Evolutionary conservation across 495 filamentous ascomycete genomes (phyloP).

Genomic region (Tuber calosporum): DNA sequence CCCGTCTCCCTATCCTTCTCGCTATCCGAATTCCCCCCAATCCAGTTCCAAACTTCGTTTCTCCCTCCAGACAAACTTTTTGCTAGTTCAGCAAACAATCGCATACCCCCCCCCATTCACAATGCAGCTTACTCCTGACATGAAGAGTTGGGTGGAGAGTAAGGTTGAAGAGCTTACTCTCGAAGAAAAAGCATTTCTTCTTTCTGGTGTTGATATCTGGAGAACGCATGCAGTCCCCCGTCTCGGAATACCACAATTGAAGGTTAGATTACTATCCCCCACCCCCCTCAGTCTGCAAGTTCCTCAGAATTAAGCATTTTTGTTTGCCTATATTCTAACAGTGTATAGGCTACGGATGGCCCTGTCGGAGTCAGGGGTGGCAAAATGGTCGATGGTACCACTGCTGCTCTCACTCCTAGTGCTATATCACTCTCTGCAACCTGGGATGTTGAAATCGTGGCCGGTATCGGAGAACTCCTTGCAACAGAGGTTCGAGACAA

Average conservation of each 20-base stretch:
- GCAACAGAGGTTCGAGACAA: constrained; percentile 41
- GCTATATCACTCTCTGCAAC: constrained; percentile 40
- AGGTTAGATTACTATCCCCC: constrained; percentile 23
- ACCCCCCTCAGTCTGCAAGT: not conserved
- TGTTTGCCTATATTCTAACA: constrained; percentile 4
- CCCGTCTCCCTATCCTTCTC: not conserved
- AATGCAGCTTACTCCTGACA: constrained; percentile 35
- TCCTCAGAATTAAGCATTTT: not conserved
- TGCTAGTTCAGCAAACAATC: not conserved
- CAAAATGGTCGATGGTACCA: constrained; percentile 42
- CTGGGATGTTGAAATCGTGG: constrained; percentile 39
- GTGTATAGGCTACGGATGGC: constrained; percentile 38
- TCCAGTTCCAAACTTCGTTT: not conserved
- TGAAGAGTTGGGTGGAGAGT: constrained; percentile 37
- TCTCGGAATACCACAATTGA: constrained; percentile 41
- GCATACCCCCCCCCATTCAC: not conserved
- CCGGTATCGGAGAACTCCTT: constrained; percentile 37
- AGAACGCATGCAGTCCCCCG: constrained; percentile 38
- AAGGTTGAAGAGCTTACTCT: constrained; percentile 38
- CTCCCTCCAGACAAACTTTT: not conserved
- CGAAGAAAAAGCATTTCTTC: constrained; percentile 39
- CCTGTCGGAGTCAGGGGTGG: constrained; percentile 40
- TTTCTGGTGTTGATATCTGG: constrained; percentile 42
- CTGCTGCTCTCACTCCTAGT: constrained; percentile 40
- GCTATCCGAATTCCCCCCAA: not conserved